Conservation (phyloP, 2,329 filamentous ascomycete genomes). For the Phaeosphaeria sp. region DNA sequence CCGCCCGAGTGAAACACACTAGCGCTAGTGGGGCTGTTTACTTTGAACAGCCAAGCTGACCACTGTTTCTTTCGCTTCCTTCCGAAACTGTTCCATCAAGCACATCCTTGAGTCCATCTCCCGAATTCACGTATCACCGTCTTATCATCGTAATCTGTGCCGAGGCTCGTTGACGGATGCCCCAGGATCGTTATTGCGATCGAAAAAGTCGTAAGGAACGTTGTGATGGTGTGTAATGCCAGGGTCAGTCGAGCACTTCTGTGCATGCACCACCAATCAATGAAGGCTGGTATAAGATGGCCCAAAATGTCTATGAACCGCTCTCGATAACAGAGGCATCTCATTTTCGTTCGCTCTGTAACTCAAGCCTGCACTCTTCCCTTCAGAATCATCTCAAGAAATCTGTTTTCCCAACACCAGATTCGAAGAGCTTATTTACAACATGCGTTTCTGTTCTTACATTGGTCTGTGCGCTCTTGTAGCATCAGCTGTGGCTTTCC, state of each 20-base stretch:
- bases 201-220: background rate
- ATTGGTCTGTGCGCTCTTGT: background rate
- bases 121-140: background rate
- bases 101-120: background rate
- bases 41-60: background rate
- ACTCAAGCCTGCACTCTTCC: background rate
- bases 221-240: background rate
- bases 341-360: background rate
- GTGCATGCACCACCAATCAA: background rate
- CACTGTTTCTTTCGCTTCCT: background rate
- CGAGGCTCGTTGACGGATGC: background rate
- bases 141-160: background rate
- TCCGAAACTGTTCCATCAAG: background rate
- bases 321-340: background rate
- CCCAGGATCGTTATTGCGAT: background rate
- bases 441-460: background rate
- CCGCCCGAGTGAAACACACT: background rate
- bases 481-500: conserved; percentile 6
- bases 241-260: background rate
- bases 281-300: background rate
- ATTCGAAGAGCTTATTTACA: background rate
- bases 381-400: too few species aligned
- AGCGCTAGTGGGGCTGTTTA: background rate
- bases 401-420: too few species aligned
- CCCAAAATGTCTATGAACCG: background rate